A percentile compares a stretch with the other conserved stretches of the same genome.
These are phyloP conservation scores for Trametes gibbosa DNA, from an alignment of 768 basidiomycete species.

Conservation along the genomic window DNA sequence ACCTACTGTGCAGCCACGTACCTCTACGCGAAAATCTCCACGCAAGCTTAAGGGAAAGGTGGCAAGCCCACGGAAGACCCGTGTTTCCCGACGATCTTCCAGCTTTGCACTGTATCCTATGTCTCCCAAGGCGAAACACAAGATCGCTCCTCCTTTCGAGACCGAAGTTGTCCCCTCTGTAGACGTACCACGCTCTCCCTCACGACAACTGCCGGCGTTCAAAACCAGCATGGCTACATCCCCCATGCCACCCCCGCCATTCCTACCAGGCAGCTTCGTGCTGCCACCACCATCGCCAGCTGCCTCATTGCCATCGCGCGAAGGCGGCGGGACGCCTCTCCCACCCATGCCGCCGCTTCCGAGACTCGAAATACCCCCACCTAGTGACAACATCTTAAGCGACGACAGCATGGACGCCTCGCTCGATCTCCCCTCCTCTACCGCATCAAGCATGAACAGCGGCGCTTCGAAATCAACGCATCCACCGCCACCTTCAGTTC, in stretches of 20 bases:
- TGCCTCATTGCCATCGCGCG: conserved; percentile 53
- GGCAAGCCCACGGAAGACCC: conserved; percentile 42
- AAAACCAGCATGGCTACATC: conserved; percentile 29
- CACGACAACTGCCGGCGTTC: conserved; percentile 28
- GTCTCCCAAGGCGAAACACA: conserved; percentile 41
- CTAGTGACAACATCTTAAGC: background rate
- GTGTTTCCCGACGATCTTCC: conserved; percentile 47
- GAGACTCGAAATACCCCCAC: conserved; percentile 20
- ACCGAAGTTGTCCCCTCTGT: conserved; percentile 46
- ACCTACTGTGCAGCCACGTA: conserved; percentile 30
- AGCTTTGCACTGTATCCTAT: conserved; percentile 28
- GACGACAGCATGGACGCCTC: conserved; percentile 10
- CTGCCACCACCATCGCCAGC: conserved; percentile 77
- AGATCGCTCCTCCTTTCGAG: conserved; percentile 46
- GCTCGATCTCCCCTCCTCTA: background rate
- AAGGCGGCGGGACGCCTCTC: conserved; percentile 37
- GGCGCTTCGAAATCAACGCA: background rate
- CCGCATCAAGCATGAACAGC: background rate
- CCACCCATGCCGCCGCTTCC: conserved; percentile 24
- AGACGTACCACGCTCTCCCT: conserved; percentile 18
- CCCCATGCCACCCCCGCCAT: conserved; percentile 35
- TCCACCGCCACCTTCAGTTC: background rate
- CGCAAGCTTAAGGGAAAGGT: conserved; percentile 44
- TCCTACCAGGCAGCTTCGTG: conserved; percentile 69
- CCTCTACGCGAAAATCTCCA: conserved; percentile 45